Evolutionary conservation across 768 basidiomycete species (phyloP), one percentile per base, ranked within the genome.

Genomic region (Rhodotorula diobovata): DNA sequence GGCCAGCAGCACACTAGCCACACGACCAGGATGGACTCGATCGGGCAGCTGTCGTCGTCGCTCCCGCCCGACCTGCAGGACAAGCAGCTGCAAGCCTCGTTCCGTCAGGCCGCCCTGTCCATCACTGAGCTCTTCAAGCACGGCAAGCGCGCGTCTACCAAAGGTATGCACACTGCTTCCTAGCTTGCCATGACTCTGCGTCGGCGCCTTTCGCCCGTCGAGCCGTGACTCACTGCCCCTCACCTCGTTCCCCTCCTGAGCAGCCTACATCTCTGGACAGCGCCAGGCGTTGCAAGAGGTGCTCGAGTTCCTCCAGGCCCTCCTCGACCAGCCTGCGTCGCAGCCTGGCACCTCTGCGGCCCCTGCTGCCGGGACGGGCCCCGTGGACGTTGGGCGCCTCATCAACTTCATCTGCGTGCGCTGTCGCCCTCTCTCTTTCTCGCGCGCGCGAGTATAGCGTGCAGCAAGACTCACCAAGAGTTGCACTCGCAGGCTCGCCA

Each of bases 361-460:
- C 43, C 32, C 16, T 11, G 32, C 41, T 1, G 16, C 20, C 6
- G 28, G 10, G 3, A 46, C 28, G 2, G 63, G 73, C 9, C 41
- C 41, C 4, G 57, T 63, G 23, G 66, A 60, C 53, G 61, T 54
- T 11, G 71, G 61, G 7, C 46, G 71, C 16, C 51, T 75, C 57
- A 75, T 75, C 70, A 70, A 75, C 54, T 75, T 71, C 43, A 53
- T 75, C 57, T 71, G 70, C 62, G 73, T 71, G 28, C 45, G 67
- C 61, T 35, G 55, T 39, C 25, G 3, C 21, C 10, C 14, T 21
- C 34, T 54, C 12, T n/a, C 11, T 7, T 14, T 39, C 3, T 15
- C 14, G 2, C 20, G 14, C 28, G n/a, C 4, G 1, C n/a, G 41
- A 16, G 11, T 2, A 16, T 3, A 34, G 23, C 0, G 4, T 34